A percentile compares a stretch with the other conserved stretches of the same genome.
Evolutionary conservation across 176 grass and related monocot genomes (phyloP).

Genomic region (Puccinellia tenuiflora): DNA sequence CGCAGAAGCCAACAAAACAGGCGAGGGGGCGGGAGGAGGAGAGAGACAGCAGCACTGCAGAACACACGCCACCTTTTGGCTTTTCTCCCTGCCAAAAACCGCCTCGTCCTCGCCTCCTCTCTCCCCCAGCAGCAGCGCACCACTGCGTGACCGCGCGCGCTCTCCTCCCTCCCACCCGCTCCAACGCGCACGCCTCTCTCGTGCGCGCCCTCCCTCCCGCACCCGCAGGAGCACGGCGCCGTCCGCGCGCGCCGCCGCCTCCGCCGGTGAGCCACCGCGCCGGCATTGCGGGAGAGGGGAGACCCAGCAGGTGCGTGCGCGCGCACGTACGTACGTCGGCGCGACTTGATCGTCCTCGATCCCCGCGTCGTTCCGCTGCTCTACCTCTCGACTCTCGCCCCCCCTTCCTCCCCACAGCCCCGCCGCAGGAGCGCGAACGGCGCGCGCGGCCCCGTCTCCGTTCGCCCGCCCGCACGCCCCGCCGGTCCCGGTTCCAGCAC

Average conservation of each 20-base stretch:
- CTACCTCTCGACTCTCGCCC: background rate
- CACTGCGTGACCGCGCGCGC: background rate
- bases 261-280: background rate
- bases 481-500: background rate
- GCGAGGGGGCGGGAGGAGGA: too few species aligned
- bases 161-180: background rate
- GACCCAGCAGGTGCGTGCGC: background rate
- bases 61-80: background rate
- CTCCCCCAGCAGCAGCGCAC: background rate
- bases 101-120: background rate
- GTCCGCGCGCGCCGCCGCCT: background rate
- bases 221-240: constrained; percentile 2
- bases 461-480: too few species aligned
- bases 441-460: background rate
- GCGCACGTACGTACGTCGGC: background rate
- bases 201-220: constrained; percentile 6
- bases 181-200: constrained; percentile 27
- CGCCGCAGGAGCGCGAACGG: background rate
- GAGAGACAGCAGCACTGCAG: too few species aligned
- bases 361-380: background rate
- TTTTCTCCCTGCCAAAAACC: background rate
- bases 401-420: background rate
- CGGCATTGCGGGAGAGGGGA: too few species aligned
- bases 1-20: too few species aligned
- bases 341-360: background rate